Percentiles rank a stretch among this genome's conserved stretches.
phyloP scores from a whole-genome alignment of 306 rosid genomes.

The Betula pendula region DNA sequence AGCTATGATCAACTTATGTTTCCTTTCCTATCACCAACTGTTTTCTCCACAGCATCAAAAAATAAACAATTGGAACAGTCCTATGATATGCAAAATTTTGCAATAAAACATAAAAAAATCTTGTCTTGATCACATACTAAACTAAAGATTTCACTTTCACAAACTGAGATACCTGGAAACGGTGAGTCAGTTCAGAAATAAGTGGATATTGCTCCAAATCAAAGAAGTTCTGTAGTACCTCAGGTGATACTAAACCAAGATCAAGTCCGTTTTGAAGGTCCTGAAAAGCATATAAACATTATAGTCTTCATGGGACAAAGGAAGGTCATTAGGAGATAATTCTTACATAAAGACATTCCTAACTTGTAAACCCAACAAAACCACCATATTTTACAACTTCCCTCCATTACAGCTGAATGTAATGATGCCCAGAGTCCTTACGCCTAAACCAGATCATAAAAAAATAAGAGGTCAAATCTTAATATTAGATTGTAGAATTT shows the following conservation, averaged over 20 bases:
- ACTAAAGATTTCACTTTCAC: slow-evolving; percentile 12
- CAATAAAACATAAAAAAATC: slow-evolving; percentile 10
- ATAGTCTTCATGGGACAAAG: slow-evolving; percentile 21
- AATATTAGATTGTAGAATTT: not conserved
- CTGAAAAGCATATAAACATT: slow-evolving; percentile 45
- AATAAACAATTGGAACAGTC: not conserved
- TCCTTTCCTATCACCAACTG: slow-evolving; percentile 2
- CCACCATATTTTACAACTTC: not conserved
- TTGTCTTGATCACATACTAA: slow-evolving; percentile 23
- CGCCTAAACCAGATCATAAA: not conserved
- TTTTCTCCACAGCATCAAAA: slow-evolving; percentile 1
- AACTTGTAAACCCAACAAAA: slow-evolving; percentile 6
- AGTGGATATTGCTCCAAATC: slow-evolving; percentile 92
- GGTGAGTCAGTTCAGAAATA: slow-evolving; percentile 77
- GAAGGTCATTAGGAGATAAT: slow-evolving; percentile 2
- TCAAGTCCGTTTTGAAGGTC: slow-evolving; percentile 97
- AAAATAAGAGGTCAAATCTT: not conserved
- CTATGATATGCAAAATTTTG: not conserved
- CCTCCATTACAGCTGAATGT: not conserved
- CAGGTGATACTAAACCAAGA: slow-evolving; percentile 95
- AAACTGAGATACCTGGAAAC: slow-evolving; percentile 71
- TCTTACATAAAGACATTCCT: not conserved
- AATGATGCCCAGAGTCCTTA: not conserved
- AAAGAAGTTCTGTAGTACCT: slow-evolving; percentile 87
- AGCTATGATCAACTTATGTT: slow-evolving; percentile 16